A percentile compares a stretch with the other conserved stretches of the same genome.
These are phyloP conservation scores for Rhodotorula paludigena DNA, from an alignment of 768 basidiomycete genomes.

Conservation along the genomic window DNA sequence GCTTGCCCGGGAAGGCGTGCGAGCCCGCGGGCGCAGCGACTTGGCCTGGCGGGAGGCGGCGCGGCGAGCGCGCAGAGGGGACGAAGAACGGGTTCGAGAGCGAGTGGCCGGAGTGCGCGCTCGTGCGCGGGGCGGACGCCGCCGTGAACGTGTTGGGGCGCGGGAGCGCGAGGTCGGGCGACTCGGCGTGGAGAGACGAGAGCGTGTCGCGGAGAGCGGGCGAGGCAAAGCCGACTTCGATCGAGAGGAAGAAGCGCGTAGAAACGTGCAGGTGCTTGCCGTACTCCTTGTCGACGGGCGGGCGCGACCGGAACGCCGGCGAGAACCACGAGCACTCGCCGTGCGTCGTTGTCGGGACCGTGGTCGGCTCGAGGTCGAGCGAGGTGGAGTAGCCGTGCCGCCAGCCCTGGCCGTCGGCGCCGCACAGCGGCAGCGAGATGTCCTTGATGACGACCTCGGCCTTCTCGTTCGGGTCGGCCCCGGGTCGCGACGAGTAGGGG, in stretches of 20 bases:
- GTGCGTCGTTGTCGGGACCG: constrained; percentile 34
- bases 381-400: constrained; percentile 40
- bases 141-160: constrained; percentile 39
- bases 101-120: constrained; percentile 26
- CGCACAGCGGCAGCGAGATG: constrained; percentile 37
- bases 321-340: constrained; percentile 44
- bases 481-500: constrained; percentile 39
- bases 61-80: constrained; percentile 6
- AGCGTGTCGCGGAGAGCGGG: constrained; percentile 35
- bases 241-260: constrained; percentile 41
- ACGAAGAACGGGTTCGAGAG: constrained; percentile 39
- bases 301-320: constrained; percentile 37
- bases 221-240: constrained; percentile 43
- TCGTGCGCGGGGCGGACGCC: constrained; percentile 25
- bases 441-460: constrained; percentile 42
- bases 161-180: constrained; percentile 38
- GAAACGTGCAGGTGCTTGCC: constrained; percentile 41
- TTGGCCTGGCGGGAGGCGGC: not conserved
- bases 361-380: constrained; percentile 41
- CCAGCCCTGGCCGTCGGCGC: constrained; percentile 34
- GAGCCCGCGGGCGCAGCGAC: not conserved
- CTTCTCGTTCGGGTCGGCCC: constrained; percentile 39
- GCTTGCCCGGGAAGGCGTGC: constrained; percentile 43
- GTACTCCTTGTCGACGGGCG: constrained; percentile 38
- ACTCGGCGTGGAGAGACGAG: constrained; percentile 13